These are phyloP conservation scores for Panaeolus papilionaceus DNA, from an alignment of 768 basidiomycete genomes.

Conservation along the genomic window DNA sequence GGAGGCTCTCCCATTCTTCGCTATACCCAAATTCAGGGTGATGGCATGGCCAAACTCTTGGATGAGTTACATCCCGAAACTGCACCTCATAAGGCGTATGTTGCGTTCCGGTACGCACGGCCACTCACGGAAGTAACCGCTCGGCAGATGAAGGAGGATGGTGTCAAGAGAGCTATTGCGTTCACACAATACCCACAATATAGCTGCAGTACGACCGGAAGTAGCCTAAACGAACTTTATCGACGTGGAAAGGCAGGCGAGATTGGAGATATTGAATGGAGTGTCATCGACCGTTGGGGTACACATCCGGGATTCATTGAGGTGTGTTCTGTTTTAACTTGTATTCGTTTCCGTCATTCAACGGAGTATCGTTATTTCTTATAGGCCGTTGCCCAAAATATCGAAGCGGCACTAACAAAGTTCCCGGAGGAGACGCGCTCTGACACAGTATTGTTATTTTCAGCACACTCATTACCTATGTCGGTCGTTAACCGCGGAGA, in stretches of 20 bases:
- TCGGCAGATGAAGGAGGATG: slow-evolving; percentile 85
- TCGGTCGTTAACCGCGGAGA: slow-evolving; percentile 99
- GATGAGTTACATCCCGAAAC: slow-evolving; percentile 94
- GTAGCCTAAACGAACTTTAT: slow-evolving; percentile 93
- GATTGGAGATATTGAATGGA: slow-evolving; percentile 84
- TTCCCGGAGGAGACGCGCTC: slow-evolving; percentile 76
- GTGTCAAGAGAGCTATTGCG: slow-evolving; percentile 90
- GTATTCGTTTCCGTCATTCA: slow-evolving; percentile 18
- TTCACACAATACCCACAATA: slow-evolving; percentile 99
- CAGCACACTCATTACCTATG: slow-evolving; percentile 97
- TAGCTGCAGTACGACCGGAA: slow-evolving; percentile 97
- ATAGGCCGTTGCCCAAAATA: slow-evolving; percentile 90
- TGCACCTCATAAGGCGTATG: slow-evolving; percentile 95
- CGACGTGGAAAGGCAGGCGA: slow-evolving; percentile 67
- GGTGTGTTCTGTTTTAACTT: slow-evolving; percentile 47
- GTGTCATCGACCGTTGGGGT: slow-evolving; percentile 98
- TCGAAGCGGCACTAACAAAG: slow-evolving; percentile 80
- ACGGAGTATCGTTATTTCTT: slow-evolving; percentile 16
- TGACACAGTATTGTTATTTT: slow-evolving; percentile 88
- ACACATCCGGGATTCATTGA: slow-evolving; percentile 95
- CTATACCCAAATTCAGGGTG: slow-evolving; percentile 89
- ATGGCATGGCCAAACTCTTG: slow-evolving; percentile 86
- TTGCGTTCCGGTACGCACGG: slow-evolving; percentile 93
- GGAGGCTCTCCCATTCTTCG: slow-evolving; percentile 95
- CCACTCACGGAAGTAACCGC: slow-evolving; percentile 88